Evolutionary conservation across 768 basidiomycete species (phyloP), one percentile per base, ranked within the genome.

Genomic region (Amanita rimosa): DNA sequence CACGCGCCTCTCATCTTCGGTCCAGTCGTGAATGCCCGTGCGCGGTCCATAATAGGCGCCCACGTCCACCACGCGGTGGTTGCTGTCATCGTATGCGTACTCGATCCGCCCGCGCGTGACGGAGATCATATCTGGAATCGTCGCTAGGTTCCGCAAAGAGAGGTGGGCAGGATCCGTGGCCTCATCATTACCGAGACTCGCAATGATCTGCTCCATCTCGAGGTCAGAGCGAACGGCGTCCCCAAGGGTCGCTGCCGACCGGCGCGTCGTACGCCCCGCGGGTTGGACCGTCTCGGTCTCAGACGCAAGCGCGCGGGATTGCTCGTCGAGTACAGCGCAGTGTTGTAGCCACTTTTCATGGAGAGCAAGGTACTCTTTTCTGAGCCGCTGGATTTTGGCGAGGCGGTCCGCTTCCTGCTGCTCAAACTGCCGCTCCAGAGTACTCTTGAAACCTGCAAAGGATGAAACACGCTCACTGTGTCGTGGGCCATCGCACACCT

Each of bases 151-250:
- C 53, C 79, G 75, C 48, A 81, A 69, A 3, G 91, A 87, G n/a
- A 96, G 79, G 53, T 87, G 79, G 54, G 79, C 85, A 0, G 94
- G 90, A 64, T 98, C 93, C n/a, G 84, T 88, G 26, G 89, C 79
- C 52, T 95, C 93, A 54, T 95, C 91, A 55, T 84, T 86, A 21
- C 90, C 92, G 35, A 96, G 69, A 58, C 84, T 89, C n/a, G 90
- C 90, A 50, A 98, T 86, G 60, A 98, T 92, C 65, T 93, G 91
- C 58, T 96, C 89, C 81, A 96, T 93, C 69, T 97, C 95, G 49
- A 95, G 74, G 64, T 97, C 94, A 14, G 93, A 92, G 3, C 91
- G 83, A 13, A 93, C 93, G 11, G 89, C 83, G 63, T 96, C 94
- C 22, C 89, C 89, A 53, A 88, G 67, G 37, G 66, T 68, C 0